These are phyloP conservation scores for Psilocybe mexicana DNA, from an alignment of 1,284 basidiomycete species.

Conservation along the genomic window DNA sequence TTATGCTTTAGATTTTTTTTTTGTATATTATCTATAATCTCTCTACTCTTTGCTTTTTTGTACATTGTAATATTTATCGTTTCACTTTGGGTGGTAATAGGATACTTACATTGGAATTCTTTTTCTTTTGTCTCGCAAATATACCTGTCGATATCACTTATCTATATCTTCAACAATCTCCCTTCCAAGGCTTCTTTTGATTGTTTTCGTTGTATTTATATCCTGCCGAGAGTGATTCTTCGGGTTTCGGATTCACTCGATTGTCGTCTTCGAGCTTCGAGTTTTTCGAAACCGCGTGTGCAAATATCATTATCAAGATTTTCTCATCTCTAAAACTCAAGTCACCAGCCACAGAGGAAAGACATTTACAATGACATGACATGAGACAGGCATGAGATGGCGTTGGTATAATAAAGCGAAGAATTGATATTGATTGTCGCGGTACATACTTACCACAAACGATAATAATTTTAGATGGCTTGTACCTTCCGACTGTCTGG, in stretches of 20 bases:
- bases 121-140: background rate
- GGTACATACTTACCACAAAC: background rate
- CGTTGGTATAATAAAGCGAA: background rate
- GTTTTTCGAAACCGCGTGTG: background rate
- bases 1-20: conserved; percentile 3
- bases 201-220: too few relatives aligned
- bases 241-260: background rate
- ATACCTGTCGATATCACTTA: background rate
- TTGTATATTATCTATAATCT: conserved; percentile 10
- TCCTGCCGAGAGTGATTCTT: too few relatives aligned
- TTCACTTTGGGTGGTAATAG: conserved; percentile 10
- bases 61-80: conserved; percentile 10
- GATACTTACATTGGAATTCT: background rate
- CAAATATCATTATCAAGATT: background rate
- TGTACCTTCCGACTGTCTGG: background rate
- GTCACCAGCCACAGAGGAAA: background rate
- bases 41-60: background rate
- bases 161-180: too few relatives aligned
- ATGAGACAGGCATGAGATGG: background rate
- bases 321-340: background rate
- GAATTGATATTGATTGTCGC: background rate
- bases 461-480: background rate
- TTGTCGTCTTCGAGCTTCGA: background rate
- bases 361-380: background rate
- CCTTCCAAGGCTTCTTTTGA: background rate